phyloP scores from a whole-genome alignment of 2,329 filamentous ascomycete species.

The Talaromyces funiculosus region DNA sequence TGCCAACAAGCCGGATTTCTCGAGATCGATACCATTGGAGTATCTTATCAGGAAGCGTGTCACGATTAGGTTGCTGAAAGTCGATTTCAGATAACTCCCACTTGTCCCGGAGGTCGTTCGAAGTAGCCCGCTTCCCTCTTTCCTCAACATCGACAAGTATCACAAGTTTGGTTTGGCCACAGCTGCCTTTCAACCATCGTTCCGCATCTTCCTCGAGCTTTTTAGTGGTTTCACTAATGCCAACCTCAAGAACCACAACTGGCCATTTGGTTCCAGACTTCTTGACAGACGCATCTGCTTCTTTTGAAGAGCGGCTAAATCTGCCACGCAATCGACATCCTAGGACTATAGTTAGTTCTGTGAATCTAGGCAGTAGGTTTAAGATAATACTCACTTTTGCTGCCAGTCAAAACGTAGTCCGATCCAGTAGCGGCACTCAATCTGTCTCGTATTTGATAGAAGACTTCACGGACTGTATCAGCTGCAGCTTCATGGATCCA shows the following conservation, averaged over 20 bases:
- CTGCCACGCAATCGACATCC: background rate
- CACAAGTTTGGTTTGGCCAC: background rate
- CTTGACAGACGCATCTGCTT: conserved; percentile 5
- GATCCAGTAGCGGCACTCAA: background rate
- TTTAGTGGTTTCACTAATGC: background rate
- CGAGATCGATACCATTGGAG: background rate
- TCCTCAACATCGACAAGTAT: background rate
- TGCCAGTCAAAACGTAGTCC: background rate
- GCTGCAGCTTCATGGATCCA: background rate
- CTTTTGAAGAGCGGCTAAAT: background rate
- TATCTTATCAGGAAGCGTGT: no score
- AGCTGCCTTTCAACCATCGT: background rate
- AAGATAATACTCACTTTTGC: background rate
- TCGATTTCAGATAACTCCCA: no score
- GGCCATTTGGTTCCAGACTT: background rate
- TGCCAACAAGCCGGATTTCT: background rate
- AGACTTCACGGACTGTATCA: background rate
- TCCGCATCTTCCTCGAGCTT: background rate
- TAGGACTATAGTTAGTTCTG: background rate
- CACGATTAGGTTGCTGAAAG: no score
- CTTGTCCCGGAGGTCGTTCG: no score
- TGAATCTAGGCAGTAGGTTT: conserved; percentile 1
- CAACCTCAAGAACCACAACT: background rate
- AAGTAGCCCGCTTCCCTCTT: background rate
- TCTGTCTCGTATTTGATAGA: background rate